Conservation (phyloP, 768 basidiomycete genomes). For the Coprinopsis cinerea region DNA sequence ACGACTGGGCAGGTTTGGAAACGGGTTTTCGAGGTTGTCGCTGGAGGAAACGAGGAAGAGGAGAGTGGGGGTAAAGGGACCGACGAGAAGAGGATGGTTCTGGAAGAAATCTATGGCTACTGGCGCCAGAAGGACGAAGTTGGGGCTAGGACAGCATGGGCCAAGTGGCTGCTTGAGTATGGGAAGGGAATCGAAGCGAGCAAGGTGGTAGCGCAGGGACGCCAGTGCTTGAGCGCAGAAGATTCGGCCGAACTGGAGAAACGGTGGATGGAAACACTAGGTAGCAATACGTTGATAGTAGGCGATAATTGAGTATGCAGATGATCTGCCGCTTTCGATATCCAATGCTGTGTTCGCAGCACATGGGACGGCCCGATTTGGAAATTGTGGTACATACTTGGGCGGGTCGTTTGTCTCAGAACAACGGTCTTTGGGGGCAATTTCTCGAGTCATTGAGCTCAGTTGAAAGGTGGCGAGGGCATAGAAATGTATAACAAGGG, state of each 20-base stretch:
- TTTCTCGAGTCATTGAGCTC: neutral
- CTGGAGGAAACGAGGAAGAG: slow-evolving; percentile 13
- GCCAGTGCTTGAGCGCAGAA: slow-evolving; percentile 17
- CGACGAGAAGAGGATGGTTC: slow-evolving; percentile 19
- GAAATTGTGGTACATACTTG: neutral
- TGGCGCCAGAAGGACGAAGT: slow-evolving; percentile 36
- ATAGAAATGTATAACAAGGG: too few relatives aligned
- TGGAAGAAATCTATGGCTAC: slow-evolving; percentile 32
- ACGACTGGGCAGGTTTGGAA: slow-evolving; percentile 40
- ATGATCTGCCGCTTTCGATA: slow-evolving; percentile 5
- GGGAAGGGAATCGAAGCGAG: slow-evolving; percentile 37
- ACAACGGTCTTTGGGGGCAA: slow-evolving; percentile 1
- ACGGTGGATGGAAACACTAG: slow-evolving; percentile 24
- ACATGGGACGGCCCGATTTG: slow-evolving; percentile 10
- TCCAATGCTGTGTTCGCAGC: slow-evolving; percentile 7
- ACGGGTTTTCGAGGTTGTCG: slow-evolving; percentile 31
- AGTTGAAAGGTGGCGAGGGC: too few relatives aligned
- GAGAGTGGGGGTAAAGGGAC: slow-evolving; percentile 7
- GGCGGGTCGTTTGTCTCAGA: neutral
- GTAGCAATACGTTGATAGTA: slow-evolving; percentile 5
- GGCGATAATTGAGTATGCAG: slow-evolving; percentile 3
- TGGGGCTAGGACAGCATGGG: slow-evolving; percentile 39
- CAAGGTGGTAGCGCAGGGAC: slow-evolving; percentile 28
- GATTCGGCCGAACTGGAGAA: slow-evolving; percentile 29
- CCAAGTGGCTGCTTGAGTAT: slow-evolving; percentile 37